Conservation (phyloP, 768 basidiomycete genomes). For the Dioszegia crocea region DNA sequence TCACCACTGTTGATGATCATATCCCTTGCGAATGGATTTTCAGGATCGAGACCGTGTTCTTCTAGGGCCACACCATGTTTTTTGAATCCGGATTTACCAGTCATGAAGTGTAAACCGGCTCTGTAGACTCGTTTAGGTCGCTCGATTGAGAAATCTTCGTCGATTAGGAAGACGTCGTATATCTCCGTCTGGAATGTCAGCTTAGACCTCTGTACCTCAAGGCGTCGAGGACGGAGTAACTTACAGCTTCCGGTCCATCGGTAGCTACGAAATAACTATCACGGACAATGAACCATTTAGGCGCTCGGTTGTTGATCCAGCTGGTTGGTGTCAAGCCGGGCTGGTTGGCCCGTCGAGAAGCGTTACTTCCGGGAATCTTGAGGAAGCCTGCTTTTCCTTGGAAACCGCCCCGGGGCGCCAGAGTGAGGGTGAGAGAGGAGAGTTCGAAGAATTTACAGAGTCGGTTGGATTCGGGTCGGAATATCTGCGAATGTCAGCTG, state of each 20-base stretch:
- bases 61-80: constrained; percentile 10
- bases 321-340: constrained; percentile 52
- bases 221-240: no score
- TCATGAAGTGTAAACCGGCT: constrained; percentile 72
- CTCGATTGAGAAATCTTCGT: constrained; percentile 80
- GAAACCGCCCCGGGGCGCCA: constrained; percentile 69
- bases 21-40: constrained; percentile 37
- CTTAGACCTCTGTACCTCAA: no score
- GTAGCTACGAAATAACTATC: constrained; percentile 86
- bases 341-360: constrained; percentile 47
- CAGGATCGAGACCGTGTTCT: constrained; percentile 28
- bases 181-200: constrained; percentile 59
- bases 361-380: constrained; percentile 44
- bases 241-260: constrained; percentile 78
- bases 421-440: constrained; percentile 74
- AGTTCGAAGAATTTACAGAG: constrained; percentile 87
- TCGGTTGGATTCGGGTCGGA: constrained; percentile 86
- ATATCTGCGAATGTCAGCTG: constrained; percentile 63
- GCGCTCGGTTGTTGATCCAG: constrained; percentile 55
- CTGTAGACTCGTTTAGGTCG: constrained; percentile 86
- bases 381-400: constrained; percentile 91
- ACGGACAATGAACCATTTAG: constrained; percentile 84
- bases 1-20: constrained; percentile 36
- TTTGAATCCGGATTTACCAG: constrained; percentile 5
- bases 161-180: constrained; percentile 91